Percentiles rank a stretch among this genome's conserved stretches.
phyloP scores from a whole-genome alignment of 805 yeast species.

The Sungouiozyma ichnusensis region DNA sequence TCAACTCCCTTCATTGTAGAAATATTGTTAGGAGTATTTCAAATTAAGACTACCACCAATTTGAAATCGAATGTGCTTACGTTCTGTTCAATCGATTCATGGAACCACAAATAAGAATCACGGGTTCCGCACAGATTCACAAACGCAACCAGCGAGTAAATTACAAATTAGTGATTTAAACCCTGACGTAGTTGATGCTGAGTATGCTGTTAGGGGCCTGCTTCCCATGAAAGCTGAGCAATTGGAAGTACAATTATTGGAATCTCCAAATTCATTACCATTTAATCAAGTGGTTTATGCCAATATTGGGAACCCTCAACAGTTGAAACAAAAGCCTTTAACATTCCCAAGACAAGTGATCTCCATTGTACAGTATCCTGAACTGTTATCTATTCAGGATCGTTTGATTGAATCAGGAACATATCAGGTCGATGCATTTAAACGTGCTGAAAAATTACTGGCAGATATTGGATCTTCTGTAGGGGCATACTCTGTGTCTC shows the following conservation, averaged over 20 bases:
- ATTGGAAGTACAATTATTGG: conserved; percentile 44
- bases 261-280: conserved; percentile 50
- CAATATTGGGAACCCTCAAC: conserved; percentile 97
- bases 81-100: not conserved
- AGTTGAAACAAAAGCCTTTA: conserved; percentile 84
- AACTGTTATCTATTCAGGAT: conserved; percentile 33
- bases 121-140: not conserved
- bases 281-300: conserved; percentile 72
- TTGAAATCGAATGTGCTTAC: not conserved
- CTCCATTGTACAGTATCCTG: conserved; percentile 79
- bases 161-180: conserved; percentile 48
- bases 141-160: conserved; percentile 20
- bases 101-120: not conserved
- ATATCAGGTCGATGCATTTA: conserved; percentile 56
- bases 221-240: conserved; percentile 89
- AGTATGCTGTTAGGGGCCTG: conserved; percentile 94
- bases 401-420: conserved; percentile 13
- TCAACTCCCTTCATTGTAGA: too few relatives aligned
- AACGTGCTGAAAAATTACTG: conserved; percentile 56
- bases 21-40: too few relatives aligned
- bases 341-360: conserved; percentile 89
- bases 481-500: conserved; percentile 93
- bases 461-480: conserved; percentile 56
- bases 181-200: conserved; percentile 64
- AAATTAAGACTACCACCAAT: too few relatives aligned